Evolutionary conservation across 148 eudicot species (phyloP), one percentile per base, ranked within the genome.

Genomic region (Diospyros lotus): DNA sequence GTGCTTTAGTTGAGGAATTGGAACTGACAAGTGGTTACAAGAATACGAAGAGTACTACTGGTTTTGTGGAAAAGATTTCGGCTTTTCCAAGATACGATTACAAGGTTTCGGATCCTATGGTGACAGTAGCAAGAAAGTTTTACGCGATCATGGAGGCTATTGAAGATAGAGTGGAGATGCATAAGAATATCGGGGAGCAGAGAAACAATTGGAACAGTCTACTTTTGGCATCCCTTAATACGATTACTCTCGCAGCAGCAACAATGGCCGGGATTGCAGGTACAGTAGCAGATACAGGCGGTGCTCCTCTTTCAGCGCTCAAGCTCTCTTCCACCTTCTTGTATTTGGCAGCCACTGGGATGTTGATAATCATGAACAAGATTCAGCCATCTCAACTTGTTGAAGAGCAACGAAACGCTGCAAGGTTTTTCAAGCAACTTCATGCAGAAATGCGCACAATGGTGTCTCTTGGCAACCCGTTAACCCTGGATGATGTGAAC

Each of bases 101-200:
- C 41, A 0, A 71, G 44, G 9, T 55, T 2, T 40, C n/a, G 40
- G 9, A 28, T 28, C 28, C 28, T 69, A 58, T 5, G 6, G 56
- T 48, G 55, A 68, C 4, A 58, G n/a, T n/a, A n/a, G 45, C 18
- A 6, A 48, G 63, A 63, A 58, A 73, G 68, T 48, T 73, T 18
- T 40, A 48, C 4, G 17, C 58, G 53, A 62, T 73, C 38, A 51
- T 62, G 76, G 66, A 73, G 6, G 12, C 63, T 3, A 59, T 73
- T 50, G 58, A 68, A 38, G 76, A 73, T 9, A 50, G 76, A 62
- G 76, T 48, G 13, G 76, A 73, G 63, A 73, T 73, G 76, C 76
- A 73, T 68, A 8, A 45, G 6, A 73, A 73, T 68, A 14, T 73
- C 7, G 76, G 59, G 15, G 12, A 18, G 6, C 76, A 73, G 18